Evolutionary conservation across 768 basidiomycete species (phyloP).

Genomic region (Coprinellus aureogranulatus): DNA sequence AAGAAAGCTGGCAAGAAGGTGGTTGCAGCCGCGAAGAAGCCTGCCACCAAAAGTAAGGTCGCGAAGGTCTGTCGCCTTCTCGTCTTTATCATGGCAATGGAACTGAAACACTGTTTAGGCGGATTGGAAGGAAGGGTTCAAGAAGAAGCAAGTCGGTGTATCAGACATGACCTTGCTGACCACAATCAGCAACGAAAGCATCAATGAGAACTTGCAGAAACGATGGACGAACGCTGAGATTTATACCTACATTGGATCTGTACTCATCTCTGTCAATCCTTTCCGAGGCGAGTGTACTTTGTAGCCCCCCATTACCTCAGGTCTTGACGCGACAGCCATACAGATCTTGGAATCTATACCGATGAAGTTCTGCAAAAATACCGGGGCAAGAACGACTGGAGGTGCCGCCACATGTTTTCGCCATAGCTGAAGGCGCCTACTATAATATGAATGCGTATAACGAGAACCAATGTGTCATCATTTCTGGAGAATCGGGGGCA

Average conservation of each 20-base stretch:
- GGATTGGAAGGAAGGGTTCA: slow-evolving; percentile 99
- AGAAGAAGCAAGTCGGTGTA: slow-evolving; percentile 98
- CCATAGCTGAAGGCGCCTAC: slow-evolving; percentile 95
- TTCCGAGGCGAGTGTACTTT: slow-evolving; percentile 65
- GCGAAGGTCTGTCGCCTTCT: slow-evolving; percentile 59
- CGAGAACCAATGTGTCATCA: slow-evolving; percentile 99
- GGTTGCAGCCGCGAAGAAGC: slow-evolving; percentile 61
- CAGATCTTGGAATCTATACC: slow-evolving; percentile 98
- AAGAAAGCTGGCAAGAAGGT: slow-evolving; percentile 91
- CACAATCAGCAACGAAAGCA: slow-evolving; percentile 94
- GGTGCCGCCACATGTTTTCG: slow-evolving; percentile 96
- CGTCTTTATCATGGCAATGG: neutral
- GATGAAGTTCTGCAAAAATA: slow-evolving; percentile 82
- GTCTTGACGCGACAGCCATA: slow-evolving; percentile 11
- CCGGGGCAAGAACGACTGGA: slow-evolving; percentile 97
- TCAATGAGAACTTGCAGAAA: slow-evolving; percentile 98
- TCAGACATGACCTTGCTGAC: slow-evolving; percentile 97
- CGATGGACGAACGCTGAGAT: slow-evolving; percentile 94
- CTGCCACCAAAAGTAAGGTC: slow-evolving; percentile 57
- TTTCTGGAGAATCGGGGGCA: slow-evolving; percentile 97
- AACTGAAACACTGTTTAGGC: slow-evolving; percentile 54
- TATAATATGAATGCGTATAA: slow-evolving; percentile 99
- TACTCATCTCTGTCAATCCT: slow-evolving; percentile 98
- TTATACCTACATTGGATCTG: slow-evolving; percentile 98
- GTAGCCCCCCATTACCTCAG: neutral